These are phyloP conservation scores for Senna siamea DNA, from an alignment of 306 rosid species.

Conservation along the genomic window DNA sequence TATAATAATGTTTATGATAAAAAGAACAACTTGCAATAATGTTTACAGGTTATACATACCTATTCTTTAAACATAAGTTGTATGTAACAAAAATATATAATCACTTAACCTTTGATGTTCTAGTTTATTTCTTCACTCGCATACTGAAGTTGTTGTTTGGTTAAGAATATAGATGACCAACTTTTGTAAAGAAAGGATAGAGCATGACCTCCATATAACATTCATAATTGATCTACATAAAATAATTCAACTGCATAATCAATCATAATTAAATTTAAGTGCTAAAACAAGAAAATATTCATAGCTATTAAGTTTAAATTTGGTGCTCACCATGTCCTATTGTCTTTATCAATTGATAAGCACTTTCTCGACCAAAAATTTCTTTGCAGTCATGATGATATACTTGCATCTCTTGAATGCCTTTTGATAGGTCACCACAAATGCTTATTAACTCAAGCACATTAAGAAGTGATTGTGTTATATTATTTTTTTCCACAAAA, in stretches of 20 bases:
- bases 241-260: neutral
- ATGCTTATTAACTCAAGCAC: no score
- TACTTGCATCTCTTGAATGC: neutral
- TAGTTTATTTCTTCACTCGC: no score
- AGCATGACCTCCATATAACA: neutral
- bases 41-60: no score
- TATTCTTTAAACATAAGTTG: no score
- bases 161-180: neutral
- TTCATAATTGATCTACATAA: neutral
- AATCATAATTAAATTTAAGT: neutral
- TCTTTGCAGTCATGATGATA: neutral
- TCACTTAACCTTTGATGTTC: no score
- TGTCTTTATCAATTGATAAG: neutral
- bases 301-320: no score
- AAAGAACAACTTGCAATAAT: no score
- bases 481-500: no score
- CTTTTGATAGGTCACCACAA: neutral
- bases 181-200: neutral
- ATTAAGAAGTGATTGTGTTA: no score
- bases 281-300: neutral
- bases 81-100: no score
- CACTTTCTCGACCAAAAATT: neutral
- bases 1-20: no score
- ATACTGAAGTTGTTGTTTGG: no score
- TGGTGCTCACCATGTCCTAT: neutral